These are phyloP conservation scores for Naematelia aurantialba DNA, from an alignment of 768 basidiomycete genomes.

Conservation along the genomic window DNA sequence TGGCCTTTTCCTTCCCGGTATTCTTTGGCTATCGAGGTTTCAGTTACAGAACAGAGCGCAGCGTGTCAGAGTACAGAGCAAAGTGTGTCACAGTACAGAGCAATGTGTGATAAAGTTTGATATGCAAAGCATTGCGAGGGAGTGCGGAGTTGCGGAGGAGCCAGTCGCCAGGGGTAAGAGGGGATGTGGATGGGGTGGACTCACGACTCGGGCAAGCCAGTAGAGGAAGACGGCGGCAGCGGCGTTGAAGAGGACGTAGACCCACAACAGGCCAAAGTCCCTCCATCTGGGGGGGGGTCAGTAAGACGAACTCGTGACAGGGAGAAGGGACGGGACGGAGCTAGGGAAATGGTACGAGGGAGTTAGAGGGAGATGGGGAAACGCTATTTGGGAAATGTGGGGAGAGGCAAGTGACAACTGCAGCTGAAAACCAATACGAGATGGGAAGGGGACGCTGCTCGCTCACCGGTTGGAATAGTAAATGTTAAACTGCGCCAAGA, in stretches of 20 bases:
- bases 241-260: slow-evolving; percentile 48
- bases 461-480: slow-evolving; percentile 54
- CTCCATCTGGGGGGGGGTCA: slow-evolving; percentile 53
- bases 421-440: not conserved
- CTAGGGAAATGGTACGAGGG: not conserved
- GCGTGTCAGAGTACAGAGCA: no score
- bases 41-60: not conserved
- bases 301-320: not conserved
- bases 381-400: no score
- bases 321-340: not conserved
- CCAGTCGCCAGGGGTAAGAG: not conserved
- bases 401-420: no score
- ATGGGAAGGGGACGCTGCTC: no score
- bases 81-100: no score
- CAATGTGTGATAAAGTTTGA: no score
- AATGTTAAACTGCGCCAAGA: slow-evolving; percentile 60
- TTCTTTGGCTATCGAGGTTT: slow-evolving; percentile 29
- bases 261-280: slow-evolving; percentile 58
- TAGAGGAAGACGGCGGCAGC: slow-evolving; percentile 36
- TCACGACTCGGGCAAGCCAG: slow-evolving; percentile 40
- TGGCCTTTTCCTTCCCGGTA: slow-evolving; percentile 22
- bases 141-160: no score
- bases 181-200: not conserved
- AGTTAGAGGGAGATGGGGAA: not conserved
- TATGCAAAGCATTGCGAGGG: no score